Percentiles rank a stretch among this genome's conserved stretches.
Conservation (phyloP, 78 protist species). For the Diacronema lutheri region DNA sequence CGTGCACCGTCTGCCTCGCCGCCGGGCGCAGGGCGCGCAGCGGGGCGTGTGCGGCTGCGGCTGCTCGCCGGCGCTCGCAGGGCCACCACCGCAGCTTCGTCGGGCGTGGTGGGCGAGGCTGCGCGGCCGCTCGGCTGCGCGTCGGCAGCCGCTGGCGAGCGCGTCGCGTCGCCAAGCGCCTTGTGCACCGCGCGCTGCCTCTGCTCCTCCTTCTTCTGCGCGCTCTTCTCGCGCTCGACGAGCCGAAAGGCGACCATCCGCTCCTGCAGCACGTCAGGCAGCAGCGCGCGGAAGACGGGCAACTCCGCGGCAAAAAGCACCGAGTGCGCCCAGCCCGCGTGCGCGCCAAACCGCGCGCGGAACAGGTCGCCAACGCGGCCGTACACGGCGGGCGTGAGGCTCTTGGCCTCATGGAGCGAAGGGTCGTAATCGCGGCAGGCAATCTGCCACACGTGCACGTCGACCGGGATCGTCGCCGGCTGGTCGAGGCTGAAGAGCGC, state of each 20-base stretch:
- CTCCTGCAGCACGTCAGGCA: background rate
- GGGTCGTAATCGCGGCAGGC: slow-evolving; percentile 55
- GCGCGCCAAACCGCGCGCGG: slow-evolving; percentile 22
- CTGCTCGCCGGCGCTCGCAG: too few species aligned
- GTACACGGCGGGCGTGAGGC: slow-evolving; percentile 50
- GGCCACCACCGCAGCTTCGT: too few species aligned
- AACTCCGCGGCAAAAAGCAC: slow-evolving; percentile 47
- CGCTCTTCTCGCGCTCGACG: too few species aligned
- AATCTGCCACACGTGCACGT: slow-evolving; percentile 72
- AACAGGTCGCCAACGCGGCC: slow-evolving; percentile 34
- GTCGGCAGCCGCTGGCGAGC: too few species aligned
- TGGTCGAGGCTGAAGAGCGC: slow-evolving; percentile 63
- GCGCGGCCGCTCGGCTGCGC: too few species aligned
- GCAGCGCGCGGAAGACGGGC: slow-evolving; percentile 3
- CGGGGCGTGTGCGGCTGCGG: too few species aligned
- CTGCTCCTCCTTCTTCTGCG: too few species aligned
- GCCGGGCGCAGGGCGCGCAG: too few species aligned
- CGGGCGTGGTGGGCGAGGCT: too few species aligned
- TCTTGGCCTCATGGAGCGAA: slow-evolving; percentile 5
- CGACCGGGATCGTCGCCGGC: slow-evolving; percentile 64
- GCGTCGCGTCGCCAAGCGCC: too few species aligned
- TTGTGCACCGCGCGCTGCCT: too few species aligned
- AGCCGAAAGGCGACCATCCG: background rate
- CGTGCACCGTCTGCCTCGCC: too few species aligned
- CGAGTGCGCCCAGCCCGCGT: slow-evolving; percentile 67